Evolutionary conservation across 202 grass and related monocot genomes (phyloP).

Genomic region (Elaeis oleifera): DNA sequence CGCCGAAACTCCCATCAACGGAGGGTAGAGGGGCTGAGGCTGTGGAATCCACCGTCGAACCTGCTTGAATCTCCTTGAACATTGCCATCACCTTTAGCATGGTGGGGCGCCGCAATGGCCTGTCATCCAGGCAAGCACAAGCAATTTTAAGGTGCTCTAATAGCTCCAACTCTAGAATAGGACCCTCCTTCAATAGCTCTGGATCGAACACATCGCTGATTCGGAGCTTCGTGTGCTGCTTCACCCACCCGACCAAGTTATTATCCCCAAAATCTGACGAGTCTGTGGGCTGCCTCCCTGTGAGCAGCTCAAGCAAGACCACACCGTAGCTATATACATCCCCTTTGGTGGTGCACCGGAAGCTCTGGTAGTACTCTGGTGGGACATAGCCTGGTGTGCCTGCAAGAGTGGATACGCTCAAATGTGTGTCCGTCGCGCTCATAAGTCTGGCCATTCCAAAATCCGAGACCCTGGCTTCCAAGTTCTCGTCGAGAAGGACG

Average conservation of each 20-base stretch:
- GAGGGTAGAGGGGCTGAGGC: conserved; percentile 27
- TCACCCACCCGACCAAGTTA: conserved; percentile 96
- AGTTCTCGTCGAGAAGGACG: conserved; percentile 72
- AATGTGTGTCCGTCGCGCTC: conserved; percentile 75
- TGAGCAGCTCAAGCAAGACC: conserved; percentile 87
- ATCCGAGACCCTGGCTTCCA: conserved; percentile 91
- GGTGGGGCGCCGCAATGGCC: conserved; percentile 52
- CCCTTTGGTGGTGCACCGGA: conserved; percentile 84
- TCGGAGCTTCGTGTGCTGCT: conserved; percentile 55
- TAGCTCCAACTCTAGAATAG: conserved; percentile 53
- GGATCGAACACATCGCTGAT: conserved; percentile 70
- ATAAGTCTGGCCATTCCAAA: conserved; percentile 87
- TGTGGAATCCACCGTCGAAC: conserved; percentile 46
- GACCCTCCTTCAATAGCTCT: conserved; percentile 71
- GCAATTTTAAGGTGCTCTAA: conserved; percentile 89
- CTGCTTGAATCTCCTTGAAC: conserved; percentile 93
- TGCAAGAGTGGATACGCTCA: conserved; percentile 89
- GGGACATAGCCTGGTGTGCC: conserved; percentile 95
- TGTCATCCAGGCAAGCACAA: conserved; percentile 65
- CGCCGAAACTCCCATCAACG: conserved; percentile 44
- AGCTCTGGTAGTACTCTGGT: conserved; percentile 95
- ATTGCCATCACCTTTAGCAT: conserved; percentile 93
- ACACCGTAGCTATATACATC: conserved; percentile 94
- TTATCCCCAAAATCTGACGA: conserved; percentile 76
- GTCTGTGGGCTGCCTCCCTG: conserved; percentile 62